Percentiles rank a stretch among this genome's conserved stretches.
phyloP scores from a whole-genome alignment of 352 stramenopile genomes.

The Globisporangium nunn region DNA sequence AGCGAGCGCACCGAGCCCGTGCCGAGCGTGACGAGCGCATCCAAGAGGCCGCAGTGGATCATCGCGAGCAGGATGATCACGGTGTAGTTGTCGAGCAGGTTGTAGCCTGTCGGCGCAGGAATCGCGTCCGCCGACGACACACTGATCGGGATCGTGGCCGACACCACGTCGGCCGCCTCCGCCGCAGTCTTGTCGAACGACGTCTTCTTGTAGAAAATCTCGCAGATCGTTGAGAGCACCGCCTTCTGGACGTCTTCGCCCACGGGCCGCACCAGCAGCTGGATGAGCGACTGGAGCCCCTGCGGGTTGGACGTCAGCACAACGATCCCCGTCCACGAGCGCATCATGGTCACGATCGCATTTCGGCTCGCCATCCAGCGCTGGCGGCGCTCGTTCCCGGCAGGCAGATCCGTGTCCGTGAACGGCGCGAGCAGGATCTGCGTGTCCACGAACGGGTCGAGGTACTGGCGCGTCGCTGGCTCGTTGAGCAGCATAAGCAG shows the following conservation, averaged over 20 bases:
- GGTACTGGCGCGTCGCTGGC: constrained; percentile 74
- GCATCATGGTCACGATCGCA: constrained; percentile 87
- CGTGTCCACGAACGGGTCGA: constrained; percentile 85
- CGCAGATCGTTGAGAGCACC: constrained; percentile 82
- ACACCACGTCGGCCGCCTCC: constrained; percentile 25
- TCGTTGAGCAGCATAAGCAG: constrained; percentile 84
- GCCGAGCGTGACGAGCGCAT: constrained; percentile 78
- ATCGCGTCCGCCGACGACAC: constrained; percentile 62
- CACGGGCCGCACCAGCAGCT: constrained; percentile 81
- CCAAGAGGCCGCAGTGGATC: constrained; percentile 79
- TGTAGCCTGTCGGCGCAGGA: constrained; percentile 57
- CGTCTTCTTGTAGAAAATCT: constrained; percentile 87
- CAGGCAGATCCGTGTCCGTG: constrained; percentile 82
- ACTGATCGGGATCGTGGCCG: constrained; percentile 56
- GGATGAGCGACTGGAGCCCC: constrained; percentile 78
- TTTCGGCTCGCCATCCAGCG: constrained; percentile 88
- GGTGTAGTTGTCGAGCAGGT: constrained; percentile 86
- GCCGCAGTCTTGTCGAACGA: constrained; percentile 63
- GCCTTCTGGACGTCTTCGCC: constrained; percentile 86
- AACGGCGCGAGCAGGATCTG: constrained; percentile 83
- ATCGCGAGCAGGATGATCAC: constrained; percentile 81
- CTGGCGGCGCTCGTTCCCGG: constrained; percentile 76
- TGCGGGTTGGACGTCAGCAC: constrained; percentile 84
- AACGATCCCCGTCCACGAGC: constrained; percentile 86
- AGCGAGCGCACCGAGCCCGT: constrained; percentile 64